Base-by-base conservation (phyloP, 2,329 filamentous ascomycete genomes). In the Colletotrichum incanum region DNA sequence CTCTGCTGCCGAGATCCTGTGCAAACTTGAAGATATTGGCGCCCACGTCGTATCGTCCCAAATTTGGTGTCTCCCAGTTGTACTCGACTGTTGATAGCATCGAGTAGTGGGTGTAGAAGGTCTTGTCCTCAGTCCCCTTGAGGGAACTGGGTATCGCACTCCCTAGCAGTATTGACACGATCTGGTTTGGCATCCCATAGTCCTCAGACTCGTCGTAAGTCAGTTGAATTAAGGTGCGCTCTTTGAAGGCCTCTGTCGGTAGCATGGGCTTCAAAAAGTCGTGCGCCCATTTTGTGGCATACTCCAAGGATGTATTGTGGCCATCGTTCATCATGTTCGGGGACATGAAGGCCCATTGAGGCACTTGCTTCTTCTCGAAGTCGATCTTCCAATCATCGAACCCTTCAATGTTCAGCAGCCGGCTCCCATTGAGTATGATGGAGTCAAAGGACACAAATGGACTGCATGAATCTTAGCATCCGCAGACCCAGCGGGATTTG, bases 241-340 rank as follows among this genome's bases (percentile, higher is more conserved):
- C 79, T 83, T 86, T 86, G 79, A 90, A 89, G 54, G 85, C 82
- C 18, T 80, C 78, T 75, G 89, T 84, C 28, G 80, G 78, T 12
- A 91, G 80, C 11, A 91, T 83, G 3, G 88, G 88, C 69, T 85
- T 82, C 34, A 91, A 80, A 78, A 90, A 90, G 63, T 80, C 80
- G 58, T 84, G 82, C 26, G 84, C 84, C 88, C 88, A 91, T 3
- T 81, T 78, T 1, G 86, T 85, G 3, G 88, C 86, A 58, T 82
- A 84, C n/a, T 84, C 84, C 12, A 90, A 83, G 4, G 84, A 84
- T 3, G 86, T 86, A 76, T 91, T 82, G 75, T 94, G 92, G 18
- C 91, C 92, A 76, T 93, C 90, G 73, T 90, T 88, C 58, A 90
- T 86, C 89, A 91, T 90, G 79, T 92, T 88, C 0, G 90, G 90